Evolutionary conservation across 2,329 filamentous ascomycete species (phyloP).

Genomic region (Nigrospora osmanthi): DNA sequence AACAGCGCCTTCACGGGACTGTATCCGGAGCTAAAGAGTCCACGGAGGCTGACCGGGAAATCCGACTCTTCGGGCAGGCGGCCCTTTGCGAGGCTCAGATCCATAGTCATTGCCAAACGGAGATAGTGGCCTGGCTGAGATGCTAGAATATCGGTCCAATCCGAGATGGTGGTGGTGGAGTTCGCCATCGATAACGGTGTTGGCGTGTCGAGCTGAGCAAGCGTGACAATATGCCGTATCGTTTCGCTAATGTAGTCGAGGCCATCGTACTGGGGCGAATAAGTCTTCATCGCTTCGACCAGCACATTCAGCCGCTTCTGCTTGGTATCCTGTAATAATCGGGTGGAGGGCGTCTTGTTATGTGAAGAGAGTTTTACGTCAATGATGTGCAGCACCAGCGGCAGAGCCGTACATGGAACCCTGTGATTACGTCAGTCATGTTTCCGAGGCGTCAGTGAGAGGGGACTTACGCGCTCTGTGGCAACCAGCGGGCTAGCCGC

Average conservation of each 20-base stretch:
- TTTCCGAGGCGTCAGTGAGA: too few relatives aligned
- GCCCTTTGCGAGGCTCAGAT: slow-evolving; percentile 33
- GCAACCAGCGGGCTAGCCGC: slow-evolving; percentile 35
- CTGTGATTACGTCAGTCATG: slow-evolving; percentile 5
- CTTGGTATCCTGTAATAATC: slow-evolving; percentile 25
- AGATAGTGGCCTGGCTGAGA: slow-evolving; percentile 30
- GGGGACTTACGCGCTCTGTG: slow-evolving; percentile 35
- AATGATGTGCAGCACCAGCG: slow-evolving; percentile 27
- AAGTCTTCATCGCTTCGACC: slow-evolving; percentile 36
- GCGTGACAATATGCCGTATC: slow-evolving; percentile 32
- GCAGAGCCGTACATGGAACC: slow-evolving; percentile 26
- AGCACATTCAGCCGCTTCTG: slow-evolving; percentile 35
- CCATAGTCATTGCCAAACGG: slow-evolving; percentile 33
- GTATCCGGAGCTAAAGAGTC: slow-evolving; percentile 27
- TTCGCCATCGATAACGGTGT: slow-evolving; percentile 8
- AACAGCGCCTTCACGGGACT: slow-evolving; percentile 25
- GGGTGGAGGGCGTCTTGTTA: slow-evolving; percentile 8
- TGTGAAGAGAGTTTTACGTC: slow-evolving; percentile 26
- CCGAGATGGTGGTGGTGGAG: slow-evolving; percentile 21
- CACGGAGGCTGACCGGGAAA: slow-evolving; percentile 29
- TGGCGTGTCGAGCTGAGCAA: slow-evolving; percentile 27
- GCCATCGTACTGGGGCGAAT: slow-evolving; percentile 36
- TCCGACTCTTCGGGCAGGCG: slow-evolving; percentile 30
- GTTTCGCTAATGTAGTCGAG: slow-evolving; percentile 36
- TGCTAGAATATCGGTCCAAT: slow-evolving; percentile 34